phyloP scores from a whole-genome alignment of 2,329 filamentous ascomycete species.

The Madurella fahalii region DNA sequence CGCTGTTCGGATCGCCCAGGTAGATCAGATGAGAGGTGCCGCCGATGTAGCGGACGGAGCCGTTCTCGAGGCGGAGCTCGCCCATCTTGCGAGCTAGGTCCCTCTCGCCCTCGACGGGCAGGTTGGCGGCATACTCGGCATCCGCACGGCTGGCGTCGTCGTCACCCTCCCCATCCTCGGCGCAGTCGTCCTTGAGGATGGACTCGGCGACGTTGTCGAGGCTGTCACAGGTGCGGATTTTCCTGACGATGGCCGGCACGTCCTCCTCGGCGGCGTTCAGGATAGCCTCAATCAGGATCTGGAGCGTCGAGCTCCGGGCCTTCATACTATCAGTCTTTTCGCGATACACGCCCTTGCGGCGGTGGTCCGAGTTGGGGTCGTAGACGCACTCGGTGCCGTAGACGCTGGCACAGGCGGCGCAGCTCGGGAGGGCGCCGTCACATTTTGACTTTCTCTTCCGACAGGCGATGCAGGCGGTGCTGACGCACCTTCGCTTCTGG shows the following conservation, averaged over 20 bases:
- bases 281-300: constrained; percentile 89
- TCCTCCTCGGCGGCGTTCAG: constrained; percentile 87
- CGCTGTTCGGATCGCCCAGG: constrained; percentile 50
- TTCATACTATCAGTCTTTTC: constrained; percentile 88
- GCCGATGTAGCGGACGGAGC: constrained; percentile 84
- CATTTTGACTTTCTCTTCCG: constrained; percentile 81
- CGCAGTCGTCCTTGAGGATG: constrained; percentile 43
- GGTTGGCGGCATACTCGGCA: constrained; percentile 36
- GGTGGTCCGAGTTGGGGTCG: constrained; percentile 92
- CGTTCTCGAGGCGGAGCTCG: constrained; percentile 80
- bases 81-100: constrained; percentile 92
- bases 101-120: constrained; percentile 58
- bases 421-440: constrained; percentile 85
- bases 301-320: constrained; percentile 79
- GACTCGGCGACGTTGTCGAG: constrained; percentile 54
- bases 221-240: constrained; percentile 81
- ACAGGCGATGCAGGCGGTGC: constrained; percentile 80
- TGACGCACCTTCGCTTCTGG: constrained; percentile 72
- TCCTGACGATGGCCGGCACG: constrained; percentile 72
- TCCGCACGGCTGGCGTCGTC: constrained; percentile 38
- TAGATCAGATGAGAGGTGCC: constrained; percentile 93
- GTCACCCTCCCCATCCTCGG: constrained; percentile 38
- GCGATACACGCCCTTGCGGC: constrained; percentile 93
- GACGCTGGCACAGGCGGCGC: constrained; percentile 92
- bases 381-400: constrained; percentile 90